A percentile compares a stretch with the other conserved stretches of the same genome.
These are phyloP conservation scores for Parastagonospora avenae DNA, from an alignment of 2,329 filamentous ascomycete species.

Conservation along the genomic window DNA sequence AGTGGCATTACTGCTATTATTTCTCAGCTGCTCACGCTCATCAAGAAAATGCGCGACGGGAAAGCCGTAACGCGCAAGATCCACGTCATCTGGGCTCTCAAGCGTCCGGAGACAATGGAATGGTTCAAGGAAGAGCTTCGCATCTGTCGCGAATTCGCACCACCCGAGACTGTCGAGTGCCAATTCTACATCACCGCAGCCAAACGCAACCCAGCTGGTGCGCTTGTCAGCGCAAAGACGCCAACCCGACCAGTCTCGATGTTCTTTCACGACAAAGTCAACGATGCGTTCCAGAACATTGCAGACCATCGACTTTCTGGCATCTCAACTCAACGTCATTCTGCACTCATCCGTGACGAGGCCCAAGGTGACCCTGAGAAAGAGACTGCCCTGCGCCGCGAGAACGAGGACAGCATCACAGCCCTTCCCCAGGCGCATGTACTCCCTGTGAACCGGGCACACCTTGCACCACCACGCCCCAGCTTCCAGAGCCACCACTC, in stretches of 20 bases:
- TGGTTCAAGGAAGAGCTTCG: constrained; percentile 96
- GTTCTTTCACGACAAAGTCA: constrained; percentile 82
- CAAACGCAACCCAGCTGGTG: constrained; percentile 60
- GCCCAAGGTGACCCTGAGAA: constrained; percentile 78
- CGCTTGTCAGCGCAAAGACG: constrained; percentile 57
- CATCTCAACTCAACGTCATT: constrained; percentile 66
- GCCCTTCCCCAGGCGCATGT: constrained; percentile 69
- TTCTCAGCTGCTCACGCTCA: constrained; percentile 88
- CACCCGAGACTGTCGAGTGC: constrained; percentile 85
- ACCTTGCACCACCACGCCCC: constrained; percentile 50
- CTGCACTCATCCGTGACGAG: constrained; percentile 79
- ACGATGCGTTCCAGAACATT: constrained; percentile 84
- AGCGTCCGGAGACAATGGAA: constrained; percentile 89
- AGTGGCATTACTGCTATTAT: constrained; percentile 94
- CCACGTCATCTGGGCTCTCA: constrained; percentile 92
- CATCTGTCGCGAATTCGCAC: constrained; percentile 88
- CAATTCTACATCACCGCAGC: constrained; percentile 92
- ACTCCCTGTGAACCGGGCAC: constrained; percentile 29
- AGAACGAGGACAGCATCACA: constrained; percentile 84
- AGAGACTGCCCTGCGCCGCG: constrained; percentile 77
- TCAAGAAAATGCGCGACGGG: constrained; percentile 93
- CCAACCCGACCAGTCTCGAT: constrained; percentile 69
- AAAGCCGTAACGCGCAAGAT: constrained; percentile 92
- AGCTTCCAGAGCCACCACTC: constrained; percentile 27
- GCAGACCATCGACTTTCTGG: constrained; percentile 68